Base-by-base conservation (phyloP, 2,329 filamentous ascomycete species). In the Bipolaris oryzae region DNA sequence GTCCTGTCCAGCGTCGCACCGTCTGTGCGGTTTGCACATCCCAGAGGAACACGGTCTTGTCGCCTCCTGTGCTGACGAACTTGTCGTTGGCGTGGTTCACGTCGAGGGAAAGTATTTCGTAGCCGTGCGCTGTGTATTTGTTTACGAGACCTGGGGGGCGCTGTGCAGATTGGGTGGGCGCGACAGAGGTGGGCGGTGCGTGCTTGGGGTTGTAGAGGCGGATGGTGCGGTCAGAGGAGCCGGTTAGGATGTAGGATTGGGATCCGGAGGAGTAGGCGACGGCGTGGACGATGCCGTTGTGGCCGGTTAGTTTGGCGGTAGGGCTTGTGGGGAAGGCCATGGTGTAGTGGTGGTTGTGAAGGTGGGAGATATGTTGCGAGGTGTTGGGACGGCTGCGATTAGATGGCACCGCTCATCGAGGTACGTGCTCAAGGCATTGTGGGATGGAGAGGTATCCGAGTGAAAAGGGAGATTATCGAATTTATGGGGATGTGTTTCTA, bases 11-110 rank as follows among this genome's bases (percentile, higher is more conserved):
- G 25, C 95, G 84, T 20, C 91, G 85, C 23, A 90, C 79, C 3
- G 94, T 96, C 66, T 85, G 83, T 16, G 90, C 92, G 2, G 88
- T 89, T 44, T 89, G 83, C 0, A 98, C 95, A 76, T 99, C 95
- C 95, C 95, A 98, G 5, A 97, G 82, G 73, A 97, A 97, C 0
- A 96, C 92, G 59, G 85, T 84, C 67, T 94, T 90, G 79, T 99
- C 95, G 57, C 95, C 95, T 64, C 95, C 95, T 1, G 87, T 85
- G n/a, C 89, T 93, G 9, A 88, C 89, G 75, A 99, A 97, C 41
- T 87, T 87, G 63, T 91, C 85, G 77, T 99, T 99, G 78, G 92
- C 89, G 21, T 80, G 72, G 16, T 80, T 75, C 47, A 97, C 89
- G 50, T 85, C 82, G 37, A 99, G 82, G 64, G 91, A 90, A 58